Conservation (phyloP, 2,329 filamentous ascomycete species). For the Epichloe bromicola region DNA sequence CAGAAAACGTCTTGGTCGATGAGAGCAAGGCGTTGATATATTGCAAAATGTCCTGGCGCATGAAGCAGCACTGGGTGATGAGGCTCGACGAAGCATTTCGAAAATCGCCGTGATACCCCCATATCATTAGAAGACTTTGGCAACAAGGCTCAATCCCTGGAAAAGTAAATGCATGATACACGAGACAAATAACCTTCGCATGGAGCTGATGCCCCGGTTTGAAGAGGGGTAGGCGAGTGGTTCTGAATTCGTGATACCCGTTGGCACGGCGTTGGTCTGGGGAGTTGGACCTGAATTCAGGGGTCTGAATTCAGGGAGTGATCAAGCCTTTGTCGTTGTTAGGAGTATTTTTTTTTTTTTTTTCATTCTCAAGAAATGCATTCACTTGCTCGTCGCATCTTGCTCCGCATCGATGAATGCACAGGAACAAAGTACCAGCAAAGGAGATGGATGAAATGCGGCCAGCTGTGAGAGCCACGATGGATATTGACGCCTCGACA, state of each 20-base stretch:
- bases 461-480: too few species aligned
- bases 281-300: neutral
- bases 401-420: neutral
- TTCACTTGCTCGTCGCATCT: neutral
- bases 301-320: neutral
- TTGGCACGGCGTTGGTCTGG: constrained; percentile 10
- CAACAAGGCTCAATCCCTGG: neutral
- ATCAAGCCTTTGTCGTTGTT: neutral
- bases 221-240: neutral
- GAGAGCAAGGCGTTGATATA: constrained; percentile 49
- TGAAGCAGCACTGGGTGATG: constrained; percentile 44
- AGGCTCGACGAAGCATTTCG: constrained; percentile 28
- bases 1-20: constrained; percentile 44
- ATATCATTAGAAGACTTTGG: neutral
- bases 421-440: neutral
- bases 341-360: neutral
- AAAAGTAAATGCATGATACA: neutral
- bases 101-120: neutral
- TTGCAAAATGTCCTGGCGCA: constrained; percentile 42
- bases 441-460: neutral
- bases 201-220: neutral
- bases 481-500: too few species aligned
- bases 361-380: neutral
- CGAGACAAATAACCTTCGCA: neutral
- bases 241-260: constrained; percentile 13